Conservation (phyloP, 345 rosid genomes). For the Linum usitatissimum region DNA sequence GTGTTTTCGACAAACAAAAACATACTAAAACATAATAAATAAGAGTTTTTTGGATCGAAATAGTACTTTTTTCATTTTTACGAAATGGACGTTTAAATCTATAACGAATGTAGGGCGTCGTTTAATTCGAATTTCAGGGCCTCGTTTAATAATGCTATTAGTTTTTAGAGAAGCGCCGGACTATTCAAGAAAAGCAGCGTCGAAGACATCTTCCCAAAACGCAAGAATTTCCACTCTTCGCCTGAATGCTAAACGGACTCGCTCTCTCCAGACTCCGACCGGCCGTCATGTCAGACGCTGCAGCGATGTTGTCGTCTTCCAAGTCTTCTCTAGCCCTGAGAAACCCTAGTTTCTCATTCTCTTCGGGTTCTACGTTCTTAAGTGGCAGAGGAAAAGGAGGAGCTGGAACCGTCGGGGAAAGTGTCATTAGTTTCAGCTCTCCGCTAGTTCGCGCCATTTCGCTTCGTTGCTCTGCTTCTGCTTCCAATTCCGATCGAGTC, state of each 20-base stretch:
- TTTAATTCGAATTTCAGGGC: no score
- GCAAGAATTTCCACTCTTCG: background rate
- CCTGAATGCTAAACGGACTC: background rate
- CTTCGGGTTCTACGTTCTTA: constrained; percentile 10
- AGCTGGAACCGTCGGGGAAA: background rate
- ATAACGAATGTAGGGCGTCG: no score
- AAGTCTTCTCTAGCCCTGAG: constrained; percentile 2
- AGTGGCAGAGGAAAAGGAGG: constrained; percentile 6
- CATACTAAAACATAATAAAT: no score
- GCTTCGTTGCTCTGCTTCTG: constrained; percentile 28
- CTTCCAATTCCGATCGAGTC: constrained; percentile 22
- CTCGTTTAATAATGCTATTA: no score
- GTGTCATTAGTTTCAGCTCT: constrained; percentile 14
- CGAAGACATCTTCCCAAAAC: background rate
- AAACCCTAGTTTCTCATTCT: constrained; percentile 8
- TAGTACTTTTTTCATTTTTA: no score
- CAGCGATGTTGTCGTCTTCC: constrained; percentile 18
- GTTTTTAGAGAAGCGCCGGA: background rate
- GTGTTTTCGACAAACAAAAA: no score
- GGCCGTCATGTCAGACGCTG: constrained; percentile 21
- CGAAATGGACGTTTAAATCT: no score
- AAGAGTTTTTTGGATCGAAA: no score
- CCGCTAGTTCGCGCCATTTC: constrained; percentile 14
- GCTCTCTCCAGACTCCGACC: background rate
- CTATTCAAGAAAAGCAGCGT: background rate